Evolutionary conservation across 345 rosid species (phyloP), one percentile per base, ranked within the genome.

Genomic region (Balakata baccata): DNA sequence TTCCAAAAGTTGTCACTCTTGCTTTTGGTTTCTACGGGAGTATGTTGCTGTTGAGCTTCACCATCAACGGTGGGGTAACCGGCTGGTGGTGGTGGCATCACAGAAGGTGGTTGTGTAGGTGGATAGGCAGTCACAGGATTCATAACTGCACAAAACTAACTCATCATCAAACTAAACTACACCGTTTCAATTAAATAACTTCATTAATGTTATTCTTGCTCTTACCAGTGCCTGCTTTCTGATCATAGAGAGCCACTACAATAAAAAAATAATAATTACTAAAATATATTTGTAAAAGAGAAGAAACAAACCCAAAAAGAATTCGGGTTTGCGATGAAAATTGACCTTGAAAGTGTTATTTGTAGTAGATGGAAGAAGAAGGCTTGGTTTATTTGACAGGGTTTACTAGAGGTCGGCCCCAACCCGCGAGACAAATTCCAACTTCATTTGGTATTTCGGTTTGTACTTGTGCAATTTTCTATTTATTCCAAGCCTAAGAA

Each of bases 1-100:
- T 77, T 77, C 75, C 34, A 71, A 23, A 77, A 71, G 41, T 62
- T 72, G 50, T 77, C 80, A 17, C 72, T 72, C 54, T 50, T 77
- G 61, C 47, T 49, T 37, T 11, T 46, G 9, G 18, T 58, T 58
- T 77, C 63, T 22, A 22, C 63, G 7, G 72, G 75, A 2, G 3
- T 10, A 12, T 53, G 49, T 5, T 69, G 49, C 23, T 72, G 16
- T 9, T 38, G 12, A 0, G n/a, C 56, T 41, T 39, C 3, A 17
- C 29, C 59, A 58, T 49, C 59, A 6, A n/a, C 34, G 7, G 77
- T 47, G 34, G 66, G 72, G 58, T 66, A 74, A 8, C 77, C n/a
- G n/a, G n/a, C 71, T 0, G 59, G 20, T 12, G 77, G 72, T 6
- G 79, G 79, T 7, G 52, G 68, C 25, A 39, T 54, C 1, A n/a